Evolutionary conservation across 2,329 filamentous ascomycete species (phyloP).

Genomic region (Sporothrix inflata): DNA sequence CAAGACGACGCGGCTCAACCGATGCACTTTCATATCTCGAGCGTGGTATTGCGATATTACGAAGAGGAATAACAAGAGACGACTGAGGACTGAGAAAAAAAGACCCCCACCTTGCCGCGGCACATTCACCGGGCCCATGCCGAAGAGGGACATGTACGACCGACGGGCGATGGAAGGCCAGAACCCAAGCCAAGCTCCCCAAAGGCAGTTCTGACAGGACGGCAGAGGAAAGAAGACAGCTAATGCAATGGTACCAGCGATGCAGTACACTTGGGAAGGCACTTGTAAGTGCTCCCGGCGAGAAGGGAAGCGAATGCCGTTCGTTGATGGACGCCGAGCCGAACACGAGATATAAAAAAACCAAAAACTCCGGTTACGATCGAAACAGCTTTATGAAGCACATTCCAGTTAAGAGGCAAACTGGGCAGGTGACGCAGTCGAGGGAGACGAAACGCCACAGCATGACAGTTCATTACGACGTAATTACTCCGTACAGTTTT

Average conservation of each 20-base stretch:
- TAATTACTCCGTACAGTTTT: too few relatives aligned
- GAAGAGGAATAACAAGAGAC: neutral
- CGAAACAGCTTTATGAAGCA: neutral
- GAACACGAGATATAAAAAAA: neutral
- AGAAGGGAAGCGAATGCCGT: neutral
- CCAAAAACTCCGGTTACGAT: neutral
- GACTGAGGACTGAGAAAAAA: neutral
- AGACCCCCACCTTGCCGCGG: constrained; percentile 7
- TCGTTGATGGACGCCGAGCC: neutral
- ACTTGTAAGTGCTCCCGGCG: neutral
- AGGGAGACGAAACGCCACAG: constrained; percentile 15
- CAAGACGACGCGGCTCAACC: neutral
- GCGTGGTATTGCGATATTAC: neutral
- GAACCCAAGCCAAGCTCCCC: neutral
- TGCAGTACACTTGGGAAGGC: neutral
- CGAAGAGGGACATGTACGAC: constrained; percentile 23
- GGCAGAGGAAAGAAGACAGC: neutral
- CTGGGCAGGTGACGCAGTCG: neutral
- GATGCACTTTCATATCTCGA: constrained; percentile 4
- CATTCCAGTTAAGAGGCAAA: constrained; percentile 5
- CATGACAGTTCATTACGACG: too few relatives aligned
- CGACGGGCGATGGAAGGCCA: constrained; percentile 17
- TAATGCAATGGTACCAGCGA: constrained; percentile 18
- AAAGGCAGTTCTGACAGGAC: constrained; percentile 15
- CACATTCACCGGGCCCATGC: constrained; percentile 16